Conservation (phyloP, 805 yeast genomes). For the Jamesozyma piceae region DNA sequence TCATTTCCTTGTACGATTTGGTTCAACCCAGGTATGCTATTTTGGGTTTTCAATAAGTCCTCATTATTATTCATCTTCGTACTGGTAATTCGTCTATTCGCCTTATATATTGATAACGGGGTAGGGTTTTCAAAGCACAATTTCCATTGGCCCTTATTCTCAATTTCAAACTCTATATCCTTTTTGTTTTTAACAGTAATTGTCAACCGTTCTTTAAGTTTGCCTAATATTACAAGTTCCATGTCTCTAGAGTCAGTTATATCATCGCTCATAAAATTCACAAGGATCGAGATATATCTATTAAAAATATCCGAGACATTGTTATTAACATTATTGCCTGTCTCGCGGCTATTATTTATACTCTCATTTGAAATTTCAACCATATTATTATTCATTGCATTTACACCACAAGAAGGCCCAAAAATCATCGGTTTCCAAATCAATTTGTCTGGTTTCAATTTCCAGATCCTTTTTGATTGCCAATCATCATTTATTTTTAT, state of each 20-base stretch:
- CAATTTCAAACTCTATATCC: too few species aligned
- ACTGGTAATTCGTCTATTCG: not conserved
- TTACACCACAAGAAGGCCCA: slow-evolving; percentile 82
- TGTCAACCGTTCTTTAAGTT: slow-evolving; percentile 1
- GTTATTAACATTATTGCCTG: not conserved
- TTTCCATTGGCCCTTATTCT: not conserved
- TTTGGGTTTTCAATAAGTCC: too few species aligned
- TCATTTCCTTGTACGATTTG: too few species aligned
- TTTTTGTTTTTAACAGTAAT: too few species aligned
- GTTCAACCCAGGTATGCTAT: too few species aligned
- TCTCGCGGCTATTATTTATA: not conserved
- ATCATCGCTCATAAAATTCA: slow-evolving; percentile 59
- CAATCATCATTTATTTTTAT: slow-evolving; percentile 38
- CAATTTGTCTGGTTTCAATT: slow-evolving; percentile 43
- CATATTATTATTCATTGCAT: slow-evolving; percentile 32
- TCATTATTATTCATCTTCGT: too few species aligned
- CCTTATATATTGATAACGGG: not conserved
- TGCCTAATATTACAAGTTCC: slow-evolving; percentile 45
- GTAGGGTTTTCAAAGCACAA: slow-evolving; percentile 1
- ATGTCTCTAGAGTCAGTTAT: slow-evolving; percentile 51
- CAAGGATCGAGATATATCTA: slow-evolving; percentile 44
- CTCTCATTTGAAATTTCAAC: slow-evolving; percentile 1
- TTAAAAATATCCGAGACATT: slow-evolving; percentile 28
- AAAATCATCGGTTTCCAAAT: slow-evolving; percentile 78
- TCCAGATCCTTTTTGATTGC: slow-evolving; percentile 45